Base-by-base conservation (phyloP, 2,329 filamentous ascomycete species). In the Rasamsonia emersonii region DNA sequence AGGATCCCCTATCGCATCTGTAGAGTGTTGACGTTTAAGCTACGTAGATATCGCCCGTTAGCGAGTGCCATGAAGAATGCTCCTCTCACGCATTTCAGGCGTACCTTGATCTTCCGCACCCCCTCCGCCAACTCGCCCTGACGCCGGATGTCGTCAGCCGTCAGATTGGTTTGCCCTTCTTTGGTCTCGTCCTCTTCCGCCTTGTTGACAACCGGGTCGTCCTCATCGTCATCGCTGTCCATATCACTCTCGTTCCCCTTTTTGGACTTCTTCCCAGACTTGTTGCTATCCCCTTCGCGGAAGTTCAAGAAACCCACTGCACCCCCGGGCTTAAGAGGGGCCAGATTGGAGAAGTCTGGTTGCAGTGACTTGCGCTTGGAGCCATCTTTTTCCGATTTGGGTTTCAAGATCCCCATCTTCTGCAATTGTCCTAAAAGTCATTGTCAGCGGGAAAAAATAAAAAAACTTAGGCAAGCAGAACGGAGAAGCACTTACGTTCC, bases 301-400 rank as follows among this genome's bases (percentile, higher is more conserved):
- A 95, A 95, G 9, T 83, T 76, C 3, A 86, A 80, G 56, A 94
- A 96, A 20, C 88, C 88, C 28, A 93, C 84, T 0, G 86, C 89
- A 16, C 88, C 86, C n/a, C 77, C 76, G 3, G 83, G 73, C 56
- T 93, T 93, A 14, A 96, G 68, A 0, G 88, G 86, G 3, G 81
- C 82, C 7, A 96, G 71, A 35, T 74, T 86, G 9, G 84, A 80
- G 50, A 96, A 89, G 59, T 95, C 86, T 1, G 88, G 72, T 46
- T 86, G 82, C 5, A 80, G 73, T 3, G 86, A 93, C 47, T 86
- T 79, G 47, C 88, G 74, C 61, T 93, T 93, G 5, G 71, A 69
- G 23, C 67, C 67, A 1, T 77, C 68, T 1, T 75, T 73, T 9
- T 75, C 58, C 9, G 71, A 60, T 54, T 86, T 89, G 4, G 75